A percentile compares a stretch with the other conserved stretches of the same genome.
phyloP scores from a whole-genome alignment of 148 eudicot species.

The Rhododendron vialii region DNA sequence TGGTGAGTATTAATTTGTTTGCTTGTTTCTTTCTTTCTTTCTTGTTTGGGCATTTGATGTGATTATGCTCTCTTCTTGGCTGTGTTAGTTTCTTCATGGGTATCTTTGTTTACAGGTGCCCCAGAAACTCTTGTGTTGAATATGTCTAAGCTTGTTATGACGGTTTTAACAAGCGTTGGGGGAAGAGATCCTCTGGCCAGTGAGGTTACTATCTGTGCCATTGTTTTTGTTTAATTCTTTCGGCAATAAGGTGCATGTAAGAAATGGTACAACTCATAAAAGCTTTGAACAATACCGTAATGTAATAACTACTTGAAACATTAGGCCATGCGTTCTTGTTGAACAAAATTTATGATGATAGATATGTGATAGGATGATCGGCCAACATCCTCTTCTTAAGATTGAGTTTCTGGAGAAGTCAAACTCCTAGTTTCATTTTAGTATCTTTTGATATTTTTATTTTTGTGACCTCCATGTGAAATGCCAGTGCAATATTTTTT shows the following conservation, averaged over 20 bases:
- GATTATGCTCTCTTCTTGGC: not conserved
- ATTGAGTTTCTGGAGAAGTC: not conserved
- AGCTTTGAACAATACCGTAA: not conserved
- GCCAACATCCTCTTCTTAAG: not conserved
- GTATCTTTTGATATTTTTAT: not conserved
- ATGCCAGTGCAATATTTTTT: not conserved
- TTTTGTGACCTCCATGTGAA: not conserved
- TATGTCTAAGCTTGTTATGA: conserved; percentile 74
- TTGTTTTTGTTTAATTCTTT: not conserved
- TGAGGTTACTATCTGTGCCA: conserved; percentile 54
- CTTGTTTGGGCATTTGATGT: not conserved
- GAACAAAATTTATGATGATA: not conserved
- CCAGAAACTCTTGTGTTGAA: conserved; percentile 67
- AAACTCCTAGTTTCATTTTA: not conserved
- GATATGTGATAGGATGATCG: not conserved
- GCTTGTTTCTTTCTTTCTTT: not conserved
- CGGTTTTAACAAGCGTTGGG: conserved; percentile 53
- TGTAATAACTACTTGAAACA: not conserved
- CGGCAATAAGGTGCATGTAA: not conserved
- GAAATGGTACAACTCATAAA: not conserved
- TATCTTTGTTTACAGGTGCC: conserved; percentile 53
- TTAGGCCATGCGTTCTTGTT: not conserved
- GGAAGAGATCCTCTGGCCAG: conserved; percentile 90
- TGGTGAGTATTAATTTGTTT: conserved; percentile 34
- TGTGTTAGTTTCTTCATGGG: not conserved